Evolutionary conservation across 345 rosid genomes (phyloP).

Genomic region (Eucalyptus leucophloia): DNA sequence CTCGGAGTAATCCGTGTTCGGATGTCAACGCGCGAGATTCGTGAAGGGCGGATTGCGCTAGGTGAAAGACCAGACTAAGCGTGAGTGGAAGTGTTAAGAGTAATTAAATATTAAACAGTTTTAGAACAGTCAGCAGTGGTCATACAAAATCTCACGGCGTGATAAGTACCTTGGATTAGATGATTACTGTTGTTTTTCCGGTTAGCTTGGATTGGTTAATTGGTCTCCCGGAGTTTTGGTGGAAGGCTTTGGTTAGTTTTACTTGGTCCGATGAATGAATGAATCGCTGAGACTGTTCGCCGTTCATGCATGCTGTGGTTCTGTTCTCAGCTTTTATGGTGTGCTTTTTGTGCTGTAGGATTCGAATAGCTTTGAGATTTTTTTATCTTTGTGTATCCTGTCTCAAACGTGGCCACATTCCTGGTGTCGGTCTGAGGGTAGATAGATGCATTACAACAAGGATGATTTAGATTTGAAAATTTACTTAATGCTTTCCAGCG

Average conservation of each 20-base stretch:
- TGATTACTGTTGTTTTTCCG: not conserved
- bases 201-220: not conserved
- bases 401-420: not conserved
- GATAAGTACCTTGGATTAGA: not conserved
- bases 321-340: not conserved
- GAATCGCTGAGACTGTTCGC: not conserved
- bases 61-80: no score
- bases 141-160: accelerated
- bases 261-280: not conserved
- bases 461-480: accelerated
- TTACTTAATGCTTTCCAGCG: accelerated
- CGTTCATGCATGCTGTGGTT: not conserved
- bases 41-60: not conserved
- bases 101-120: accelerated
- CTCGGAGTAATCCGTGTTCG: not conserved
- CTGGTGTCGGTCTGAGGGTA: not conserved
- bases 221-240: not conserved
- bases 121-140: no score
- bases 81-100: no score
- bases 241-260: not conserved
- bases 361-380: not conserved
- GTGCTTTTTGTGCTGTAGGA: not conserved
- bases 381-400: not conserved
- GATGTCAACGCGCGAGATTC: not conserved
- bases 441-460: not conserved